Conservation (phyloP, 441 rosid genomes). For the Pelargonium citronellum region DNA sequence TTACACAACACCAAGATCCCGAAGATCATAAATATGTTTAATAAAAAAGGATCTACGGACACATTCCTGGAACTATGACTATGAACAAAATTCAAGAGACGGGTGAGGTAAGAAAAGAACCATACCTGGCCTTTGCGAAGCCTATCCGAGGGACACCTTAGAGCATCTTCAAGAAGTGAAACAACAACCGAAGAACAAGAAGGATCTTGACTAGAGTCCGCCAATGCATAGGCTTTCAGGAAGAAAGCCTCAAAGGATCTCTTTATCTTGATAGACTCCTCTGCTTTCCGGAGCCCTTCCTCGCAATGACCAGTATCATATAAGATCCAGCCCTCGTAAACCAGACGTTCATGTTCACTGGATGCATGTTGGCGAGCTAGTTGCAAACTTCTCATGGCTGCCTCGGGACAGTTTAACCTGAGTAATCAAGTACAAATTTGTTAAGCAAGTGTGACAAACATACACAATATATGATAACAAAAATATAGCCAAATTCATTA, state of each 20-base stretch:
- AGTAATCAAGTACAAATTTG: slow-evolving; percentile 6
- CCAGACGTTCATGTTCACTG: slow-evolving; percentile 77
- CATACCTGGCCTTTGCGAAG: slow-evolving; percentile 96
- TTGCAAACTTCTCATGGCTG: slow-evolving; percentile 93
- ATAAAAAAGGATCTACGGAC: too few species aligned
- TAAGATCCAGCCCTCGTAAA: slow-evolving; percentile 96
- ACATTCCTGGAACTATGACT: background rate
- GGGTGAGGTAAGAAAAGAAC: slow-evolving; percentile 8
- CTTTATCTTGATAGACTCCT: slow-evolving; percentile 66
- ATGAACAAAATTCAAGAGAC: background rate
- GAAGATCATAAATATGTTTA: too few species aligned
- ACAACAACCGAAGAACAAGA: slow-evolving; percentile 75
- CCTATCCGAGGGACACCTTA: slow-evolving; percentile 92
- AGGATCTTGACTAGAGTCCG: slow-evolving; percentile 83
- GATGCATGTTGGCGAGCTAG: slow-evolving; percentile 85
- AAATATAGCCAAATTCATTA: background rate
- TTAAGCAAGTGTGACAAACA: too few species aligned
- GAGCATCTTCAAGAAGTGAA: slow-evolving; percentile 82
- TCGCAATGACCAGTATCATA: slow-evolving; percentile 93
- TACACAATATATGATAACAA: too few species aligned
- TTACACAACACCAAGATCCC: too few species aligned
- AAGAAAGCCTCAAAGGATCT: slow-evolving; percentile 95
- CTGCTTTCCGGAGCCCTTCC: slow-evolving; percentile 86
- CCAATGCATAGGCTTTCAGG: slow-evolving; percentile 95
- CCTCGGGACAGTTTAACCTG: slow-evolving; percentile 93